Base-by-base conservation (phyloP, 1,139 yeast genomes). In the Yamadazyma spencermartinsiae region DNA sequence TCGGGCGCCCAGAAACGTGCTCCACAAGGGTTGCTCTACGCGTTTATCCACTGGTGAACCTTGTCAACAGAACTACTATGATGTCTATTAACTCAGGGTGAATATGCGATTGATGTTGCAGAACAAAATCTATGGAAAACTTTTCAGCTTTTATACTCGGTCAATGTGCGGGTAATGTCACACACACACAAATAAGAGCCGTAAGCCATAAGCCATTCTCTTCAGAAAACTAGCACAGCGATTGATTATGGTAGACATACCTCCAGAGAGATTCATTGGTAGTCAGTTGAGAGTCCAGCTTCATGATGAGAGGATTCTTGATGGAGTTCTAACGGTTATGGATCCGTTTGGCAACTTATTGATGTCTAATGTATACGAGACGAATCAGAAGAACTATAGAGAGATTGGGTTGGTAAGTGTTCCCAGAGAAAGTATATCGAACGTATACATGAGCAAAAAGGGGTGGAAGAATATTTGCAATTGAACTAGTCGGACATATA, bases 1-100 rank as follows among this genome's bases (percentile, higher is more conserved):
- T 60, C 77, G 62, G 77, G 77, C 76, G 77, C 77, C 77, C 77
- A 72, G 77, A 61, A 72, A 71, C 76, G 76, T 71, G 74, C 76
- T 65, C 72, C 73, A 48, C 44, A 47, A 34, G 44, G 67, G 65
- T 69, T 58, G 35, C 38, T 72, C 66, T 72, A 67, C 76, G 76
- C 76, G 55, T 65, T 15, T 39, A 46, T 49, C 48, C 66, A 58
- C 61, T 51, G 34, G 54, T 54, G 41, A 54, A 43, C 61, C 63
- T 49, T 37, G 44, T 48, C 48, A 48, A 41, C 37, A 42, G 40
- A 40, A 33, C 40, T 26, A 17, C 17, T 10, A 19, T 26, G 27
- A 18, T 31, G 13, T 31, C 25, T 36, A 30, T 30, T 33, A 23
- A 33, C 17, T 47, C 54, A 60, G 74, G 66, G 63, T 62, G 74